Conservation (phyloP, 192 early-diverging fungal genomes). For the Podila minutissima region DNA sequence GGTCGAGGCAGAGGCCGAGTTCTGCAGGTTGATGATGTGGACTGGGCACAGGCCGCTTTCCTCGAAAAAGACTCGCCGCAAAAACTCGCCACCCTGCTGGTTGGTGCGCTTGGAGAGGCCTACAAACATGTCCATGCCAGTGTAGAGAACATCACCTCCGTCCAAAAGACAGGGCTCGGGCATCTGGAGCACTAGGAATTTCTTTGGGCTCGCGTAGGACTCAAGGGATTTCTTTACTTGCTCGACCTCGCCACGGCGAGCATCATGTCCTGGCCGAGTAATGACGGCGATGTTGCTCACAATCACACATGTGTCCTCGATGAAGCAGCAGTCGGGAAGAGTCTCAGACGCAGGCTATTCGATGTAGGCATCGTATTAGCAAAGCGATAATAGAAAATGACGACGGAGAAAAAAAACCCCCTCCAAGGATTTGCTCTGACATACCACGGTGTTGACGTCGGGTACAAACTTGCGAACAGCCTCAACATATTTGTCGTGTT, state of each 20-base stretch:
- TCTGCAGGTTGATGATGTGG: slow-evolving; percentile 23
- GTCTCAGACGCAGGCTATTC: slow-evolving; percentile 4
- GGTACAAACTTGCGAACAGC: slow-evolving; percentile 9
- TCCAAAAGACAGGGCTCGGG: slow-evolving; percentile 26
- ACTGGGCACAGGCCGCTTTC: not conserved
- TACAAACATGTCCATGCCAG: slow-evolving; percentile 43
- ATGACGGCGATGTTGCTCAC: slow-evolving; percentile 29
- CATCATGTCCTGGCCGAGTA: slow-evolving; percentile 42
- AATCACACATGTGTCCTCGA: slow-evolving; percentile 53
- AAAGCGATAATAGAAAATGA: not conserved
- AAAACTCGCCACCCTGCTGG: slow-evolving; percentile 27
- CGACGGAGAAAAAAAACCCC: not conserved
- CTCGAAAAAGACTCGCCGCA: slow-evolving; percentile 17
- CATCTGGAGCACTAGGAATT: slow-evolving; percentile 25
- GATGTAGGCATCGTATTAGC: not conserved
- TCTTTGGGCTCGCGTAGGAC: not conserved
- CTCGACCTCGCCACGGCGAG: slow-evolving; percentile 26
- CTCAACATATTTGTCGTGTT: slow-evolving; percentile 41
- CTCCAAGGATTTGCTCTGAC: not conserved
- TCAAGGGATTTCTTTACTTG: slow-evolving; percentile 7
- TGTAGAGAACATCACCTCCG: slow-evolving; percentile 52
- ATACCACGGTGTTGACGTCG: not conserved
- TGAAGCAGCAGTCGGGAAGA: slow-evolving; percentile 50
- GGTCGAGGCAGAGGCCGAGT: slow-evolving; percentile 17
- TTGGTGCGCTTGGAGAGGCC: slow-evolving; percentile 55